Conservation (phyloP, 2,329 filamentous ascomycete species). For the Lecanicillium sp. region DNA sequence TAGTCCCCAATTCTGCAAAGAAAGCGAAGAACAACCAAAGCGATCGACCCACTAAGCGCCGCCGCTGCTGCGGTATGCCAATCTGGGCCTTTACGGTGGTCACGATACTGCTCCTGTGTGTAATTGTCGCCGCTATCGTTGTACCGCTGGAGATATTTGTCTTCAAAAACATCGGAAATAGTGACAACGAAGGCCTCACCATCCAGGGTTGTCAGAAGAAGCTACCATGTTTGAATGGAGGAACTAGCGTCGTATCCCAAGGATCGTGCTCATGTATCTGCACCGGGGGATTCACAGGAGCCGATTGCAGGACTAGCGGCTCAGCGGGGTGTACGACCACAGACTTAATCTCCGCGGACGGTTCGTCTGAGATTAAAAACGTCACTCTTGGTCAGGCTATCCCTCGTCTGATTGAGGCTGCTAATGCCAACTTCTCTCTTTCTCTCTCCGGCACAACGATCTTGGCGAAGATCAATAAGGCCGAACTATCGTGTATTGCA, state of each 20-base stretch:
- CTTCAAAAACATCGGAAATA: slow-evolving; percentile 38
- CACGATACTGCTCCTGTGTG: slow-evolving; percentile 56
- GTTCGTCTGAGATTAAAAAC: slow-evolving; percentile 40
- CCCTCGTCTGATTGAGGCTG: slow-evolving; percentile 61
- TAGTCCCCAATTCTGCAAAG: slow-evolving; percentile 11
- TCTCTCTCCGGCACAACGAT: slow-evolving; percentile 63
- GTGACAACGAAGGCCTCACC: slow-evolving; percentile 26
- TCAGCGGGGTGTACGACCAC: slow-evolving; percentile 47
- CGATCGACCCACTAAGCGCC: slow-evolving; percentile 32
- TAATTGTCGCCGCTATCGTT: slow-evolving; percentile 74
- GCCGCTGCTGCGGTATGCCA: slow-evolving; percentile 77
- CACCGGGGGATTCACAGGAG: slow-evolving; percentile 72
- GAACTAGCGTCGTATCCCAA: slow-evolving; percentile 62
- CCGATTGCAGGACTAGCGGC: slow-evolving; percentile 40
- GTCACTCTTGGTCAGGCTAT: slow-evolving; percentile 78
- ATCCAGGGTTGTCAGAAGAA: slow-evolving; percentile 50
- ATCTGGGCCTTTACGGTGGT: slow-evolving; percentile 67
- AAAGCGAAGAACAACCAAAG: slow-evolving; percentile 20
- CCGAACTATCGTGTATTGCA: slow-evolving; percentile 69
- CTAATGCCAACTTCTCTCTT: slow-evolving; percentile 64
- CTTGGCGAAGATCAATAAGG: slow-evolving; percentile 66
- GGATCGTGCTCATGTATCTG: slow-evolving; percentile 79
- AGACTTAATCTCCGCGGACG: slow-evolving; percentile 31
- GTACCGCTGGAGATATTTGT: slow-evolving; percentile 64
- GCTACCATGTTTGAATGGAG: slow-evolving; percentile 70